Evolutionary conservation across 2,329 filamentous ascomycete genomes (phyloP).

Genomic region (Orbilia oligospora): DNA sequence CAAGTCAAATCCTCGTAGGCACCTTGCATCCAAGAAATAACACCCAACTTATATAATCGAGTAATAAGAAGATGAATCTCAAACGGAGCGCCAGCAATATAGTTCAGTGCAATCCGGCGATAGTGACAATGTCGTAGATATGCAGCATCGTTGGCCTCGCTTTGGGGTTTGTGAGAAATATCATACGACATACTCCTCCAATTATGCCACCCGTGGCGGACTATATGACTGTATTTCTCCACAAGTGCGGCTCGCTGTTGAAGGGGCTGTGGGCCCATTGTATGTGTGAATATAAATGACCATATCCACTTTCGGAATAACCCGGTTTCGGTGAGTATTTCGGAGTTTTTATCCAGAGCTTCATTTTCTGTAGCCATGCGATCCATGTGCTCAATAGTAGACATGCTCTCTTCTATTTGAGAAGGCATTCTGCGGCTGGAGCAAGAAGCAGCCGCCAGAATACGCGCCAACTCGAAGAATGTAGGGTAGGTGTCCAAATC

Average conservation of each 20-base stretch:
- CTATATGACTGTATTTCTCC: background rate
- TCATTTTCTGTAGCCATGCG: slow-evolving; percentile 19
- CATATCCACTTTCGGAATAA: slow-evolving; percentile 10
- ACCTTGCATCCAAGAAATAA: slow-evolving; percentile 21
- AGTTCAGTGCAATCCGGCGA: background rate
- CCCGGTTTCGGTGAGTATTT: background rate
- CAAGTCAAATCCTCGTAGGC: slow-evolving; percentile 10
- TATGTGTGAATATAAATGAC: background rate
- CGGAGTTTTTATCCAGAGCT: background rate
- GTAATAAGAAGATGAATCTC: slow-evolving; percentile 14
- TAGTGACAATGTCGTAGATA: background rate
- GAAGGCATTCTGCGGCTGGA: background rate
- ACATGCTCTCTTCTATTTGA: background rate
- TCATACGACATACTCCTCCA: slow-evolving; percentile 7
- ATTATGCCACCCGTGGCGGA: background rate
- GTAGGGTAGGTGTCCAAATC: background rate
- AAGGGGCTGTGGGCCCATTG: background rate
- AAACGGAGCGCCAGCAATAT: background rate
- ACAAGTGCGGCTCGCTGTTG: slow-evolving; percentile 12
- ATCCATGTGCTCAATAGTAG: slow-evolving; percentile 5
- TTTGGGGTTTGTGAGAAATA: background rate
- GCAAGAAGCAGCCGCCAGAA: slow-evolving; percentile 2
- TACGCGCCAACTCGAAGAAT: slow-evolving; percentile 4
- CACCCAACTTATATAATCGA: slow-evolving; percentile 15
- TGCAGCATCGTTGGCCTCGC: background rate